Evolutionary conservation across 2,329 filamentous ascomycete genomes (phyloP), one percentile per base, ranked within the genome.

Genomic region (Microdochium paspali): DNA sequence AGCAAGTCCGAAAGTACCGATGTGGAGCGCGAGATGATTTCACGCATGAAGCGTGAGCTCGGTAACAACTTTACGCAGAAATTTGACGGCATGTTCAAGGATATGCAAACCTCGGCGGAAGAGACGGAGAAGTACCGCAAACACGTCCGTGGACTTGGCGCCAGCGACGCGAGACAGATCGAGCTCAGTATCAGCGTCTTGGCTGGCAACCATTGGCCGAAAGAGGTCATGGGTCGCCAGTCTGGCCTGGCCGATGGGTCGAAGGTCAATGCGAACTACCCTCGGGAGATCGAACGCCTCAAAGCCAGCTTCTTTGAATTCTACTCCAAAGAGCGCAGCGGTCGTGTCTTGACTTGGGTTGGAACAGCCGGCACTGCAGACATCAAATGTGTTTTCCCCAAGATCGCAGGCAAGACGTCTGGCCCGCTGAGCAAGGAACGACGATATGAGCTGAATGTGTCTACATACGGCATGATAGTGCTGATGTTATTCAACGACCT

Each of bases 11-110:
- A 94, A 55, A 95, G 87, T 61, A 84, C 88, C 53, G 91, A 96
- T 58, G 88, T 90, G 1, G 93, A 98, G 67, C 90, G 91, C 63
- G 85, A 93, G 59, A 94, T 98, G 80, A 93, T 98, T 46, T 85
- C 84, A 0, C 87, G 91, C 53, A 96, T 98, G 90, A 97, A 96
- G 75, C 81, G 93, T 60, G 91, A 96, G 63, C 81, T 97, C 46
- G 93, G 93, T 32, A 95, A 94, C 63, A 84, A 90, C 55, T 97
- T 97, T 63, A 97, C 93, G 0, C 74, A 81, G 59, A 95, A 94
- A 62, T 80, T 98, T 42, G 93, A 98, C 61, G 87, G 90, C 54
- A 97, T 98, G 90, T 96, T 98, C 72, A 90, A 90, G 66, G 93
- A 98, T 60, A 90, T 97, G 79, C 81, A 84, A 15, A 82, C 90